Conservation (phyloP, 2,329 filamentous ascomycete species). For the Penicillium sp. region DNA sequence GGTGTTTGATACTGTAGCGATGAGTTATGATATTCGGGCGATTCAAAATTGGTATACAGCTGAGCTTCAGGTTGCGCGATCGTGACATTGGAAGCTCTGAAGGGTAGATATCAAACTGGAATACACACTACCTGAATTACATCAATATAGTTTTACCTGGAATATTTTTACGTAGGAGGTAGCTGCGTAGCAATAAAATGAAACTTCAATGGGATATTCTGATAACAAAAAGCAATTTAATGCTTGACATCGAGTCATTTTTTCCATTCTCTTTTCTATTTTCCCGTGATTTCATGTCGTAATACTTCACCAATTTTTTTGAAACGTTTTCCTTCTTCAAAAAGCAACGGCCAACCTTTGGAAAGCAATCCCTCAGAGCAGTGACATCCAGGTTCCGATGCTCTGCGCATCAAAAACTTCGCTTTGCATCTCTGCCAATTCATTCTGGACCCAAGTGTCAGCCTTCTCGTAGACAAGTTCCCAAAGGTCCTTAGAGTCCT, state of each 20-base stretch:
- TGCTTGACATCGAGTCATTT: neutral
- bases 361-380: neutral
- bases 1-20: constrained; percentile 47
- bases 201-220: neutral
- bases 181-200: neutral
- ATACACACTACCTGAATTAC: no score
- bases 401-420: neutral
- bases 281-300: neutral
- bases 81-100: constrained; percentile 7
- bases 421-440: neutral
- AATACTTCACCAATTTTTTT: neutral
- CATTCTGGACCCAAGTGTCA: constrained; percentile 9
- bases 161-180: no score
- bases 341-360: neutral
- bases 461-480: constrained; percentile 20
- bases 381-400: neutral
- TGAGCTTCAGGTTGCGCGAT: constrained; percentile 41
- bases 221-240: neutral
- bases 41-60: constrained; percentile 52
- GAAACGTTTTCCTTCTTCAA: neutral
- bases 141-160: no score
- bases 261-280: neutral
- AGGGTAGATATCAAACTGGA: no score
- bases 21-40: constrained; percentile 48
- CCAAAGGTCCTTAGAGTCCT: constrained; percentile 7